Base-by-base conservation (phyloP, 2,329 filamentous ascomycete species). In the Aspergillus ochraceoroseus region DNA sequence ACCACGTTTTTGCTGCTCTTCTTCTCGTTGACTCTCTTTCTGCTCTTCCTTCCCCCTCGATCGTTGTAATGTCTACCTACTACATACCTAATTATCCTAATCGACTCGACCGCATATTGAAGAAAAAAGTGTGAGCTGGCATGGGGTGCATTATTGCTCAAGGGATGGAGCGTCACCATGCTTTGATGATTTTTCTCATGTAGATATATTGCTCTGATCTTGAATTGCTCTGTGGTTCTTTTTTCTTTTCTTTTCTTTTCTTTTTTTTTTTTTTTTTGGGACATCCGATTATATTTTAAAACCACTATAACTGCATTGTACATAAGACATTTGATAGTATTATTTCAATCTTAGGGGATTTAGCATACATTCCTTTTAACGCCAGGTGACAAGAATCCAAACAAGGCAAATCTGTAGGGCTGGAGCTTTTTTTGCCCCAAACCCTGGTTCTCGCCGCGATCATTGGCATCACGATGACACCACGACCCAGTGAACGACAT, bases 191-290 rank as follows among this genome's bases (percentile, higher is more conserved):
- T 25, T 41, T 30, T 20, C 18, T 28, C 17, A 14, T 38, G 41
- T 43, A 43, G 31, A 43, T 43, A 30, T 20, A 18, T 26, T 30
- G 25, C n/a, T n/a, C n/a, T n/a, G n/a, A n/a, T n/a, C n/a, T n/a
- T n/a, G n/a, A n/a, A n/a, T n/a, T n/a, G n/a, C n/a, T n/a, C n/a
- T n/a, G n/a, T n/a, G n/a, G n/a, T n/a, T n/a, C n/a, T n/a, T n/a
- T n/a, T n/a, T n/a, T n/a, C n/a, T n/a, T n/a, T n/a, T n/a, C n/a
- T n/a, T n/a, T n/a, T 25, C 23, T 25, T 8, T 25, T 14, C 14
- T 18, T 32, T n/a, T n/a, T n/a, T n/a, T n/a, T n/a, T n/a, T n/a
- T n/a, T n/a, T n/a, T n/a, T n/a, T n/a, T n/a, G n/a, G n/a, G n/a
- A n/a, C n/a, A n/a, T n/a, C n/a, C n/a, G n/a, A n/a, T n/a, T n/a